Conservation (phyloP, 306 rosid genomes). For the Lathyrus tuberosus region DNA sequence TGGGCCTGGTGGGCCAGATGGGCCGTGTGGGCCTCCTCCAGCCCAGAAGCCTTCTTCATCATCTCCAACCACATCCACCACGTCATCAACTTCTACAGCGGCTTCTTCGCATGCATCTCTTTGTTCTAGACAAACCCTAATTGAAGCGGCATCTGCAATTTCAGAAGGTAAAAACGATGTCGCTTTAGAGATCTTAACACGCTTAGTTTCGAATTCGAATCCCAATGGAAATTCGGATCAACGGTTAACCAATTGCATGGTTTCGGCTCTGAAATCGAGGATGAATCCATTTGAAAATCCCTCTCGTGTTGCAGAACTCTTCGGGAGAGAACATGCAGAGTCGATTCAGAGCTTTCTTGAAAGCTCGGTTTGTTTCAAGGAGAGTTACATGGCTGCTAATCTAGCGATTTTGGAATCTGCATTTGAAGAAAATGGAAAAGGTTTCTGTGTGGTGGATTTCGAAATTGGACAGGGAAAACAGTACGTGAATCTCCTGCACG, state of each 20-base stretch:
- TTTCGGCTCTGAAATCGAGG: constrained; percentile 66
- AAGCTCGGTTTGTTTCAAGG: constrained; percentile 57
- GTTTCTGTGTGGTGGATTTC: constrained; percentile 79
- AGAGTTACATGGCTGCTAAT: constrained; percentile 75
- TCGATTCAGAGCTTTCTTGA: constrained; percentile 69
- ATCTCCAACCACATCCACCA: constrained; percentile 75
- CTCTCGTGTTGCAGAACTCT: constrained; percentile 53
- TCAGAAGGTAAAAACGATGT: constrained; percentile 67
- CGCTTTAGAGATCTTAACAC: constrained; percentile 67
- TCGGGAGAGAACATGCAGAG: constrained; percentile 55
- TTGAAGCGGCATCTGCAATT: constrained; percentile 83
- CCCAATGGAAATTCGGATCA: constrained; percentile 57
- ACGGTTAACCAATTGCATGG: constrained; percentile 52
- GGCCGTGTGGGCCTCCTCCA: not conserved
- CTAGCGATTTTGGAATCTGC: constrained; percentile 75
- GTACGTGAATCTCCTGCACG: constrained; percentile 55
- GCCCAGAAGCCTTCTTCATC: constrained; percentile 61
- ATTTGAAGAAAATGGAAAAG: constrained; percentile 42
- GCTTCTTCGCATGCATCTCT: constrained; percentile 61
- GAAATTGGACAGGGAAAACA: constrained; percentile 78
- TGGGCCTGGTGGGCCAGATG: constrained; percentile 4
- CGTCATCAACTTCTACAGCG: constrained; percentile 66
- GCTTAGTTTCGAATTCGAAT: constrained; percentile 36
- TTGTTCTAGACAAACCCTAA: constrained; percentile 60
- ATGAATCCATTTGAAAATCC: constrained; percentile 53